Evolutionary conservation across 352 stramenopile species (phyloP), one percentile per base, ranked within the genome.

Genomic region (Pythium folliculosum): DNA sequence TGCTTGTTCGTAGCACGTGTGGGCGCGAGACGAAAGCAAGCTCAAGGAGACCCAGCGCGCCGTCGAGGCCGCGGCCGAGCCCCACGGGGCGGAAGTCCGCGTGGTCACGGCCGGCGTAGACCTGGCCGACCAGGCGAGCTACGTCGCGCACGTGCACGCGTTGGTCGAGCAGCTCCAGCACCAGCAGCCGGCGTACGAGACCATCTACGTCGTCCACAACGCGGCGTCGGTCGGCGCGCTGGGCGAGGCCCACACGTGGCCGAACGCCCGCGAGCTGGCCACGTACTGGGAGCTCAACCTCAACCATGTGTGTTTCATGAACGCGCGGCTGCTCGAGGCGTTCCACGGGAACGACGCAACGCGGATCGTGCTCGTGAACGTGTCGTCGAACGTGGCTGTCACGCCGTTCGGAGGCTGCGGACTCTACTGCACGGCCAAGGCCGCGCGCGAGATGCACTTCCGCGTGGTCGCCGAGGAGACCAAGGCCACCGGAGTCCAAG

Each of bases 381-480:
- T 66, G 32, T 66, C 60, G 19, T 66, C 60, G 16, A 43, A n/a
- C 17, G 60, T 49, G 9, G 60, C 60, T 6, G 17, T 53, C 50
- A 8, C 27, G 23, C 21, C 60, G 48, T 25, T 66, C 10, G 22
- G 25, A 0, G 48, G 48, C 2, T 44, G 38, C 53, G 78, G 82
- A 23, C 69, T 88, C 23, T 97, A 97, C 59, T 96, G 88, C 67
- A 82, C 80, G 8, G 82, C 83, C 51, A 97, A 97, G 61, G 84
- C 88, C 19, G 90, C 88, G 25, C 77, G 88, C n/a, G 89, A 97
- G 68, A 97, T 97, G 90, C 90, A 94, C 54, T 76, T 84, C 54
- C 66, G 72, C 54, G 84, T 93, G 44, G 60, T 95, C 23, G 89
- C 80, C 3, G 61, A 75, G 21, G 88, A 94, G 64, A 47, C 40